Conservation (phyloP, 1,284 basidiomycete genomes). For the Ustanciosporium gigantosporum region DNA sequence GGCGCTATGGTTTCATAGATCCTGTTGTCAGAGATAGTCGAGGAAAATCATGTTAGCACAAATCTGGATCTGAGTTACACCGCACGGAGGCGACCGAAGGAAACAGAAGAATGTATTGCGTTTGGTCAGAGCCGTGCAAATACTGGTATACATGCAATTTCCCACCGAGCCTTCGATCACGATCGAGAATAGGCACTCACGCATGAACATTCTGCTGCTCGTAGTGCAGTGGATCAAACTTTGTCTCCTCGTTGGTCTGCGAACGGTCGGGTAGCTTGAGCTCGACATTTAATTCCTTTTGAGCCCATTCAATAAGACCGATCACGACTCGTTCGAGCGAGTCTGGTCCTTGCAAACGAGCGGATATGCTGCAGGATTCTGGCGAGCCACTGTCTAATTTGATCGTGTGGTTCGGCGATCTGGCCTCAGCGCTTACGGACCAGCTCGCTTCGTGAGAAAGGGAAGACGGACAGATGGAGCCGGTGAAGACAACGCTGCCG, state of each 20-base stretch:
- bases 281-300: constrained; percentile 7
- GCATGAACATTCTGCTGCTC: constrained; percentile 58
- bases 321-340: constrained; percentile 27
- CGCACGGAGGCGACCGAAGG: too few species aligned
- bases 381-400: constrained; percentile 12
- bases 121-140: too few species aligned
- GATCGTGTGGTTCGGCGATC: neutral
- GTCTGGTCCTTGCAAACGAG: constrained; percentile 8
- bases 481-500: constrained; percentile 9
- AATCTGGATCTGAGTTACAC: constrained; percentile 6
- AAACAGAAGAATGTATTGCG: too few species aligned
- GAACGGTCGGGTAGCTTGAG: constrained; percentile 9
- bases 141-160: too few species aligned
- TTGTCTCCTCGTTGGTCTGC: neutral
- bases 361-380: constrained; percentile 8
- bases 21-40: constrained; percentile 4
- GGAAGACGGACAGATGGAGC: constrained; percentile 13
- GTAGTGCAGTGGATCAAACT: constrained; percentile 42
- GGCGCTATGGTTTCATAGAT: constrained; percentile 88
- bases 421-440: constrained; percentile 13
- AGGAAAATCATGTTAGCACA: neutral
- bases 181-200: constrained; percentile 44
- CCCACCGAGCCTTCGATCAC: too few species aligned
- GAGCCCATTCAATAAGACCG: constrained; percentile 16
- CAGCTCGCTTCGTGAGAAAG: constrained; percentile 5